phyloP scores from a whole-genome alignment of 148 eudicot species.

The Rhododendron ferrugineum region DNA sequence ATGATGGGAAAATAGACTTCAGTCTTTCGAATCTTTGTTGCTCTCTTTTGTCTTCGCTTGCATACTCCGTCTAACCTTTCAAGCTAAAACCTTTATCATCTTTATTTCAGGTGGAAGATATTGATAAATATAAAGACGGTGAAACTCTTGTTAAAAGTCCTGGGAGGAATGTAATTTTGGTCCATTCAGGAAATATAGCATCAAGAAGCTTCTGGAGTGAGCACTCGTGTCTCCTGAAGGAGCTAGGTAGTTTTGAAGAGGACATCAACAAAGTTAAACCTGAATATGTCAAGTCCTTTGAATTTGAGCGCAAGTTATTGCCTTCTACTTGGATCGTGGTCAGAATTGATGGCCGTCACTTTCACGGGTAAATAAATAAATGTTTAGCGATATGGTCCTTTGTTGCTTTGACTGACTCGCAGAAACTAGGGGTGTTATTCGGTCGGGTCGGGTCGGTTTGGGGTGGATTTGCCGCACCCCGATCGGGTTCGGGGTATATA shows the following conservation, averaged over 20 bases:
- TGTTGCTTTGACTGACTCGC: slow-evolving; percentile 5
- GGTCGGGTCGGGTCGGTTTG: no score
- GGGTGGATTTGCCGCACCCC: no score
- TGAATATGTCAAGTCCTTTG: slow-evolving; percentile 64
- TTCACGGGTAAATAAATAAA: slow-evolving; percentile 55
- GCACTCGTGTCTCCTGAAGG: slow-evolving; percentile 49
- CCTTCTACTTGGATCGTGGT: slow-evolving; percentile 82
- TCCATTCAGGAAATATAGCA: slow-evolving; percentile 61
- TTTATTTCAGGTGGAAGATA: slow-evolving; percentile 51
- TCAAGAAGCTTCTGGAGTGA: slow-evolving; percentile 67
- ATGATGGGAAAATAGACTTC: background rate
- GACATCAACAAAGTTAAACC: slow-evolving; percentile 51
- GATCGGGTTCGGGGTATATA: no score
- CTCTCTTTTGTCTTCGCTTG: background rate
- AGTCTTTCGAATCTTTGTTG: background rate
- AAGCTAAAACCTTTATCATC: background rate
- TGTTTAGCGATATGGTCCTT: background rate
- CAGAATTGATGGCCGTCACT: slow-evolving; percentile 87
- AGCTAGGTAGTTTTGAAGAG: slow-evolving; percentile 51
- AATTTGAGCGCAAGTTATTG: slow-evolving; percentile 47
- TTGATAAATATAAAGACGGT: slow-evolving; percentile 48
- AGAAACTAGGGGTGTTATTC: no score
- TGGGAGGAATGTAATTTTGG: slow-evolving; percentile 41
- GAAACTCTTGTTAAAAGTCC: slow-evolving; percentile 57
- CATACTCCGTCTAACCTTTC: background rate